Evolutionary conservation across 345 rosid genomes (phyloP).

Genomic region (Toxicodendron radicans): DNA sequence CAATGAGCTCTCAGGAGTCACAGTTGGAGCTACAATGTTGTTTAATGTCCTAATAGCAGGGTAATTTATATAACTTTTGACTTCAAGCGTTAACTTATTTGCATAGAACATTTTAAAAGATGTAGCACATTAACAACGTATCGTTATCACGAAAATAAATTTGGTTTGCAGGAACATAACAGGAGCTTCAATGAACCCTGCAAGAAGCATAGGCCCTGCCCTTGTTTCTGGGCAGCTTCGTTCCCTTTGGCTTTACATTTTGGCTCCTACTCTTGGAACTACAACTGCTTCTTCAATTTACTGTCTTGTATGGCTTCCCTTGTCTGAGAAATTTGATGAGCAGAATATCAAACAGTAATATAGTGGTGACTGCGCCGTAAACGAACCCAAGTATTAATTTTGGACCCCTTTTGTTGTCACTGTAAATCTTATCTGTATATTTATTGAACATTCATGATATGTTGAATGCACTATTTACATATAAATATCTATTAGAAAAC

Average conservation of each 20-base stretch:
- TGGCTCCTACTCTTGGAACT: conserved; percentile 14
- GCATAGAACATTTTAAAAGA: no score
- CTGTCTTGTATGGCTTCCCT: conserved; percentile 18
- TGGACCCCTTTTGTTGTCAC: no score
- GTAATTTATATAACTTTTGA: neutral
- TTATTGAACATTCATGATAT: no score
- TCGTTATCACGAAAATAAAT: neutral
- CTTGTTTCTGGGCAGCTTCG: neutral
- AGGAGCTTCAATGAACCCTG: conserved; percentile 29
- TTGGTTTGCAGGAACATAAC: conserved; percentile 12
- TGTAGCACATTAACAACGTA: no score
- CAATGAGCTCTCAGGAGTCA: conserved; percentile 21
- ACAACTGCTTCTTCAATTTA: conserved; percentile 12
- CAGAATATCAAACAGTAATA: neutral
- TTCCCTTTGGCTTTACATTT: conserved; percentile 8
- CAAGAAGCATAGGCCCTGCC: conserved; percentile 25
- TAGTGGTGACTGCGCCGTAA: no score
- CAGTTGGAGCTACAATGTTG: conserved; percentile 19
- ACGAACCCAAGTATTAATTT: no score
- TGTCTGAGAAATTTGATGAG: conserved; percentile 2
- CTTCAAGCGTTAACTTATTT: no score
- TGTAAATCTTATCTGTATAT: no score
- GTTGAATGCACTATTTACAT: no score
- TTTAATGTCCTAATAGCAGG: conserved; percentile 19
- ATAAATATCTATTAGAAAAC: no score